Conservation (phyloP, 179 eudicot species). For the Nepenthes alata region DNA sequence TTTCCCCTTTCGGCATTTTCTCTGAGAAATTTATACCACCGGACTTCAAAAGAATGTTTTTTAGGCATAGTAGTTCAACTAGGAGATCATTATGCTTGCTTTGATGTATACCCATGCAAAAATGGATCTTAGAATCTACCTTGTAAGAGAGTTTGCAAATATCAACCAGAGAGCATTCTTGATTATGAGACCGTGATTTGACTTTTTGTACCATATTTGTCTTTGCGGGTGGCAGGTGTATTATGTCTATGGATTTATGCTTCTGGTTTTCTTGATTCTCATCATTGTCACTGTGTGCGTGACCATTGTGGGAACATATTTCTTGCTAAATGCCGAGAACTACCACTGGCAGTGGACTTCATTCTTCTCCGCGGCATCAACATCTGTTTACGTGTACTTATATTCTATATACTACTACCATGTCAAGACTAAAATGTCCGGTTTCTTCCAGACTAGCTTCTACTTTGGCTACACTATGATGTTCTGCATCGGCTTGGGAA, state of each 20-base stretch:
- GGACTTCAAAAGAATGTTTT: too few species aligned
- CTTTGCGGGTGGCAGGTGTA: conserved; percentile 30
- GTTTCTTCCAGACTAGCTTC: conserved; percentile 6
- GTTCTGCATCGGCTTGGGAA: conserved; percentile 57
- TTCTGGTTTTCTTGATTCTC: conserved; percentile 54
- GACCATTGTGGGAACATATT: conserved; percentile 60
- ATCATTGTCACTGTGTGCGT: conserved; percentile 50
- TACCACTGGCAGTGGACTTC: conserved; percentile 72
- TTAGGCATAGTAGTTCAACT: too few species aligned
- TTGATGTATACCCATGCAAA: too few species aligned
- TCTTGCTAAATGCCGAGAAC: conserved; percentile 63
- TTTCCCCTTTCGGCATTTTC: too few species aligned
- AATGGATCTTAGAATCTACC: too few species aligned
- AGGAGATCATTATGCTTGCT: too few species aligned
- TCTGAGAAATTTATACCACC: too few species aligned
- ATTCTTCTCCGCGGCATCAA: conserved; percentile 53
- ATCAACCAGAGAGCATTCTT: too few species aligned
- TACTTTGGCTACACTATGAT: conserved; percentile 31
- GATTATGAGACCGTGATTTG: not conserved
- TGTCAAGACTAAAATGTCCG: conserved; percentile 6
- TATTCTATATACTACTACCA: conserved; percentile 47
- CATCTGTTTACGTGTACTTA: conserved; percentile 45
- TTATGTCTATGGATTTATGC: conserved; percentile 64
- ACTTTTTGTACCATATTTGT: not conserved
- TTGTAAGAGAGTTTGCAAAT: too few species aligned